Base-by-base conservation (phyloP, 495 filamentous ascomycete species). In the Bombardia bombarda region DNA sequence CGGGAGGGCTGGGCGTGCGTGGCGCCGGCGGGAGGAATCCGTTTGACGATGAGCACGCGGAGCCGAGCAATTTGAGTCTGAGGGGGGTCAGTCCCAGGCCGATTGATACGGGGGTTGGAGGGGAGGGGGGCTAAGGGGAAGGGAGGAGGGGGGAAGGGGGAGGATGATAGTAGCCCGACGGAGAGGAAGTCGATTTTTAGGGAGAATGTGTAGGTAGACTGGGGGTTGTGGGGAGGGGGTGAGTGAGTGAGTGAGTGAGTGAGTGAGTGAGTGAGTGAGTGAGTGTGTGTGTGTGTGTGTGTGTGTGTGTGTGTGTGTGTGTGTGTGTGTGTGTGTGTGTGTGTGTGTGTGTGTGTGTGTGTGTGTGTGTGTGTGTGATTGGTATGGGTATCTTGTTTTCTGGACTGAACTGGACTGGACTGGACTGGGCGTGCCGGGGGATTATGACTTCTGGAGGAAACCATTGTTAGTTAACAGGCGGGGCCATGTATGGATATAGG, bases 31-130 rank as follows among this genome's bases (percentile, higher is more conserved):
- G 3, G 6, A 46, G 47, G 22, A 77, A 82, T 56, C 78, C 77
- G 17, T 82, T 82, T 53, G 71, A 65, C 19, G 71, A 78, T 45
- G 53, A 64, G 12, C n/a, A n/a, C n/a, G 74, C 73, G 1, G 76
- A 80, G 60, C 63, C 67, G 45, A 76, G 73, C 46, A 72, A 71
- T 45, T 42, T 70, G n/a, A 70, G 68, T 50, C 16, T 79, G 51
- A 53, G 76, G 25, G 77, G 75, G 10, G 70, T 80, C 8, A 80
- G 75, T 51, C 73, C 75, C 19, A 50, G 74, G 33, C 75, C 75
- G 26, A 69, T 76, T 32, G 66, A 71, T 42, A 66, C 60, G 23
- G 46, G 21, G 24, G 49, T 51, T 16, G 56, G n/a, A 53, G 21
- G 49, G 23, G 26, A 30, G 46, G 25, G 32, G 53, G 20, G 46